Percentiles rank a stretch among this genome's conserved stretches.
Conservation (phyloP, 2,329 filamentous ascomycete species). For the Canariomyces notabilis region DNA sequence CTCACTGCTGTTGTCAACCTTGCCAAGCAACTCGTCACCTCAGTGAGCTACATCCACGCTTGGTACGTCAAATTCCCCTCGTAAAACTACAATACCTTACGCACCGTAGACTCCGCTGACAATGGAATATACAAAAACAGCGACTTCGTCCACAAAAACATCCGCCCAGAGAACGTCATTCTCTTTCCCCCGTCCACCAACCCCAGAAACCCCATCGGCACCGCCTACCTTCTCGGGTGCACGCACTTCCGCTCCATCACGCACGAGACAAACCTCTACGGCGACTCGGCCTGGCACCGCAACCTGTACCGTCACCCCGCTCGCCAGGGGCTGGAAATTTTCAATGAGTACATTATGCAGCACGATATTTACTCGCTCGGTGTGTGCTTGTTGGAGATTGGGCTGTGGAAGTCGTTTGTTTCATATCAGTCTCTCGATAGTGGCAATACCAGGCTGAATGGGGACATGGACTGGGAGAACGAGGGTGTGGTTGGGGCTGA, state of each 20-base stretch:
- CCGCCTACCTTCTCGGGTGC: constrained; percentile 12
- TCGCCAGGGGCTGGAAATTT: constrained; percentile 1
- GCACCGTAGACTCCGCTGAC: too few relatives aligned
- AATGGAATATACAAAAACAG: background rate
- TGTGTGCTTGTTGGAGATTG: constrained; percentile 18
- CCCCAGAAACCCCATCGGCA: background rate
- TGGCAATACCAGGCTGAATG: background rate
- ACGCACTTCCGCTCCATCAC: background rate
- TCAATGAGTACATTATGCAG: constrained; percentile 13
- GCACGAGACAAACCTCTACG: background rate
- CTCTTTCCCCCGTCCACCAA: background rate
- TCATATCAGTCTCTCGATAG: background rate
- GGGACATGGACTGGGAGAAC: too few relatives aligned
- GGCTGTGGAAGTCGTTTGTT: constrained; percentile 13
- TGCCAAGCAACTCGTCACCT: constrained; percentile 9
- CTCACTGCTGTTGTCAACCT: background rate
- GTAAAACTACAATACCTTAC: background rate
- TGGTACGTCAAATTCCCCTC: background rate
- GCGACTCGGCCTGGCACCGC: constrained; percentile 5
- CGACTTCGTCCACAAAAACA: constrained; percentile 23
- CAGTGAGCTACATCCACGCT: constrained; percentile 14
- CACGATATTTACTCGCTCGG: constrained; percentile 20
- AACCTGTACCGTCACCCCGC: constrained; percentile 17
- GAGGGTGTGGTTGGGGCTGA: too few relatives aligned
- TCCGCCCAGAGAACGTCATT: constrained; percentile 17